Base-by-base conservation (phyloP, 2,329 filamentous ascomycete genomes). In the Phaeomoniella chlamydospora region DNA sequence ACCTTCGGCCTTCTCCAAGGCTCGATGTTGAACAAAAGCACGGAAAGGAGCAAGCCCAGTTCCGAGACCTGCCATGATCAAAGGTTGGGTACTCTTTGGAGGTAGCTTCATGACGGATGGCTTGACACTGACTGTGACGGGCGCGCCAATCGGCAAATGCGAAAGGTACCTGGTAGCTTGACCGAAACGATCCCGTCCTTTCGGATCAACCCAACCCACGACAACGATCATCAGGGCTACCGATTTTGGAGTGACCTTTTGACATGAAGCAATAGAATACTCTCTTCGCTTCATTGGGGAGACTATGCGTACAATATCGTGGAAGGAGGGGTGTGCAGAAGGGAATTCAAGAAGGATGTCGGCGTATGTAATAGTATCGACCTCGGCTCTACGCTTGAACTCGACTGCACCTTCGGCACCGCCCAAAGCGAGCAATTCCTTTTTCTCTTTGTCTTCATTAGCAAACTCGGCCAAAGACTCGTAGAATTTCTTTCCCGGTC, bases 51-150 rank as follows among this genome's bases (percentile, higher is more conserved):
- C 90, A 15, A 98, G 78, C 54, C 90, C 90, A 0, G 90, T 98
- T 44, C 90, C 90, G n/a, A 96, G 80, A 58, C 90, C 90, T 6
- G 90, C 90, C 88, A 98, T 94, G 68, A 98, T 94, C 54, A 98
- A 77, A 29, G 90, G 90, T 33, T 88, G 84, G 26, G 84, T 90
- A 48, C 87, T 79, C 55, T 77, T 80, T 41, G 72, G 63, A 4
- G 90, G 90, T n/a, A 98, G 73, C 65, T 96, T 98, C 90, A 98
- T 98, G 46, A 96, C 90, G 15, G 86, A 94, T 0, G 90, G 85
- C 68, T 98, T 98, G 57, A 98, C 86, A 19, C 83, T 93, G 39
- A 85, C 90, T 2, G 87, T 94, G 43, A 98, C 76, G 19, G 79
- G 67, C 26, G 82, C 65, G 35, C 90, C 90, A 10, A 83, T 65